Evolutionary conservation across 495 filamentous ascomycete genomes (phyloP), one percentile per base, ranked within the genome.

Genomic region (Hamigera avellanea): DNA sequence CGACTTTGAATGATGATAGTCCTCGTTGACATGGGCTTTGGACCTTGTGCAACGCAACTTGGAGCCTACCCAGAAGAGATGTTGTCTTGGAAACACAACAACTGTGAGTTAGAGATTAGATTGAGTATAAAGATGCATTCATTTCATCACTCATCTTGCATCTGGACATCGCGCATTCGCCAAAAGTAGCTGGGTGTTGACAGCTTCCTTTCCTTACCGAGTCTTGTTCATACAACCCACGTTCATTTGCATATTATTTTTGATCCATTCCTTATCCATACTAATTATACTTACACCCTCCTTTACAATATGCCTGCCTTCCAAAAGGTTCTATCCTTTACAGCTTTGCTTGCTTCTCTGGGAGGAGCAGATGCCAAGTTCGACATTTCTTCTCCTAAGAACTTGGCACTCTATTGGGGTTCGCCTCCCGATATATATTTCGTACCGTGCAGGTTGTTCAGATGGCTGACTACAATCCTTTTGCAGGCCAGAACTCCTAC

Each of bases 401-500:
- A 77, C 48, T 42, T 80, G 35, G 72, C 64, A 14, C 60, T 80
- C 6, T 81, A 81, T 47, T 81, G 77, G 77, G 77, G 62, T 74
- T n/a, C n/a, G n/a, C n/a, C n/a, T n/a, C n/a, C n/a, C n/a, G n/a
- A n/a, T n/a, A n/a, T n/a, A n/a, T n/a, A n/a, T n/a, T n/a, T n/a
- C n/a, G n/a, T n/a, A n/a, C n/a, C n/a, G n/a, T n/a, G n/a, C n/a
- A n/a, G n/a, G n/a, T n/a, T n/a, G n/a, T n/a, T n/a, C n/a, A n/a
- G n/a, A n/a, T 9, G 9, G 9, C 21, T 23, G 18, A 6, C 2
- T 27, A 19, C 7, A 43, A 2, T 21, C 15, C n/a, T 25, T 12
- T 26, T 14, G 26, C 35, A 79, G 75, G 73, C 7, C 75, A 80
- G 42, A 79, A 78, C 48, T 81, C 77, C 0, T 61, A 47, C 43